Base-by-base conservation (phyloP, 2,329 filamentous ascomycete species). In the Dactylonectria estremocensis region DNA sequence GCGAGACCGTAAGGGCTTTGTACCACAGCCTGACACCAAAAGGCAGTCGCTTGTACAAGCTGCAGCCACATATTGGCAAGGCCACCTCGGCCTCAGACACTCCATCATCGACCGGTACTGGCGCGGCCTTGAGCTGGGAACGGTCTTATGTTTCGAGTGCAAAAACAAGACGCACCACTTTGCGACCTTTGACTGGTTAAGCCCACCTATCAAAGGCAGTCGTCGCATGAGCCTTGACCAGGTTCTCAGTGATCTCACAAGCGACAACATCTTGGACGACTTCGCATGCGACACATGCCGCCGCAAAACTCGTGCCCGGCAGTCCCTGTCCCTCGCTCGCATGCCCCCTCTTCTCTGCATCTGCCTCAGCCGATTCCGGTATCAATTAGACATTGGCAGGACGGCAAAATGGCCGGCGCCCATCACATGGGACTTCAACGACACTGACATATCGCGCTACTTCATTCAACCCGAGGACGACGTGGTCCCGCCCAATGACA, bases 41-140 rank as follows among this genome's bases (percentile, higher is more conserved):
- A 69, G 64, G 10, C 78, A 78, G 62, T 78, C 78, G 14, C 73
- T 81, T 22, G 67, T 86, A 11, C 76, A 91, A 62, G 92, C 91
- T n/a, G 91, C 92, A 0, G 85, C 86, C 60, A 89, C 91, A 40
- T 93, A 94, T 80, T 97, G 95, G 95, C 82, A 84, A 20, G 86
- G 89, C 16, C 93, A 95, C 78, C 87, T 87, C 43, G 88, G 91
- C 69, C 87, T 88, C 53, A 93, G 94, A 77, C 85, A 87, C 70
- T 95, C 92, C n/a, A 90, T 94, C 64, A 88, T 97, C 64, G 93
- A 93, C 67, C 89, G 89, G 48, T 89, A 95, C 73, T 97, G 95
- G 84, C 93, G 92, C 5, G 92, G 92, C 3, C 88, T 95, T 74
- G 92, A 93, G 79, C 89, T 90, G 66, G 89, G 92, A 67, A 91